Conservation (phyloP, 2,329 filamentous ascomycete species). For the Colletotrichum nymphaeae region DNA sequence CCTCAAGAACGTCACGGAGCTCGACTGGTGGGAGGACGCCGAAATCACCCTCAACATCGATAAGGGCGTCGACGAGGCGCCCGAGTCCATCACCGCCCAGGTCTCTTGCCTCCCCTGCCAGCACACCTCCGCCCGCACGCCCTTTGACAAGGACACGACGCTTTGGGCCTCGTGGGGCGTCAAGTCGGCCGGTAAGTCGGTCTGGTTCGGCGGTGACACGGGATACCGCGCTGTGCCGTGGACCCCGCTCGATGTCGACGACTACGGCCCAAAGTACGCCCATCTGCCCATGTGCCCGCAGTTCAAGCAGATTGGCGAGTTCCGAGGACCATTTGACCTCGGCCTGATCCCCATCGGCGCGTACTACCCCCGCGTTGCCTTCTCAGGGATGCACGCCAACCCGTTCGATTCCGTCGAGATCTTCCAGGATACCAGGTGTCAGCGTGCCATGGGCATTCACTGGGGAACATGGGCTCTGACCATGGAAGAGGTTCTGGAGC, state of each 20-base stretch:
- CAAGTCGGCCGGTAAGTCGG: slow-evolving; percentile 76
- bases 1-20: slow-evolving; percentile 82
- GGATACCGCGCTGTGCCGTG: slow-evolving; percentile 85
- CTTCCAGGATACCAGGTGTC: slow-evolving; percentile 84
- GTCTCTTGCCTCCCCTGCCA: slow-evolving; percentile 87
- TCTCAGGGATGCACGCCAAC: slow-evolving; percentile 86
- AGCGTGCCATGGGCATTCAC: slow-evolving; percentile 85
- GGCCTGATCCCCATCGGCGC: slow-evolving; percentile 95
- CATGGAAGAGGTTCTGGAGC: slow-evolving; percentile 85
- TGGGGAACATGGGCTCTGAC: slow-evolving; percentile 94
- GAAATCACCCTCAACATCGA: slow-evolving; percentile 72
- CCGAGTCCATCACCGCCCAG: slow-evolving; percentile 72
- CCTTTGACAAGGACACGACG: slow-evolving; percentile 78
- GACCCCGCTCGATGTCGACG: slow-evolving; percentile 70
- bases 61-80: slow-evolving; percentile 40
- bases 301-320: slow-evolving; percentile 84
- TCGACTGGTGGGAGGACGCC: slow-evolving; percentile 95
- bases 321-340: slow-evolving; percentile 88
- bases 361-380: slow-evolving; percentile 78
- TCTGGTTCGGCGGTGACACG: slow-evolving; percentile 92
- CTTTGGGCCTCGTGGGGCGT: slow-evolving; percentile 93
- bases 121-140: slow-evolving; percentile 78
- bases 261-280: slow-evolving; percentile 76
- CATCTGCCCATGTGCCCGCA: slow-evolving; percentile 81
- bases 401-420: slow-evolving; percentile 91